These are phyloP conservation scores for Ogataea glucozyma DNA, from an alignment of 805 yeast genomes.

Conservation along the genomic window DNA sequence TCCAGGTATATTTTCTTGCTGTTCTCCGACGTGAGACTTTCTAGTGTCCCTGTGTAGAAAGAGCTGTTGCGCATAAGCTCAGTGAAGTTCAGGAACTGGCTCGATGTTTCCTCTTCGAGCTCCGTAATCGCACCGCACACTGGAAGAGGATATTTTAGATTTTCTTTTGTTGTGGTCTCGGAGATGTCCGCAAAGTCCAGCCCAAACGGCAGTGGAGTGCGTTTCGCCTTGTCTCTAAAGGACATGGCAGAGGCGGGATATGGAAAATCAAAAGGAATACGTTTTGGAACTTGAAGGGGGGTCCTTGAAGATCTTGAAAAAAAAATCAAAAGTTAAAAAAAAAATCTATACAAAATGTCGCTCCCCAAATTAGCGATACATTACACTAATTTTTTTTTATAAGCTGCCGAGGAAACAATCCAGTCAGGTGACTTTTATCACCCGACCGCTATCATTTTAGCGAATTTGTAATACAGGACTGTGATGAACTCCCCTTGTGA, in stretches of 20 bases:
- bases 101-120: slow-evolving; percentile 52
- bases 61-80: slow-evolving; percentile 63
- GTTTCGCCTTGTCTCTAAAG: slow-evolving; percentile 49
- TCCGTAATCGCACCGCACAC: slow-evolving; percentile 59
- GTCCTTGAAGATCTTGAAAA: neutral
- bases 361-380: too few relatives aligned
- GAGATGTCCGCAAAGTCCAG: slow-evolving; percentile 63
- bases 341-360: too few relatives aligned
- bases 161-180: slow-evolving; percentile 38
- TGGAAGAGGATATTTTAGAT: slow-evolving; percentile 52
- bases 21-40: slow-evolving; percentile 23
- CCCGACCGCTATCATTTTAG: too few relatives aligned
- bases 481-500: too few relatives aligned
- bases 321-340: too few relatives aligned
- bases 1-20: slow-evolving; percentile 36
- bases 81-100: slow-evolving; percentile 55
- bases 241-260: slow-evolving; percentile 43
- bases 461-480: too few relatives aligned
- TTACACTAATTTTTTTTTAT: neutral
- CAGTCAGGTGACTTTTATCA: too few relatives aligned
- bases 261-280: neutral
- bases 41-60: slow-evolving; percentile 59
- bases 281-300: neutral
- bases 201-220: slow-evolving; percentile 65
- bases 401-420: neutral